Percentiles rank a stretch among this genome's conserved stretches.
These are phyloP conservation scores for Polytrichum commune DNA, from an alignment of 225 moss, liverwort and hornwort species.

Conservation along the genomic window DNA sequence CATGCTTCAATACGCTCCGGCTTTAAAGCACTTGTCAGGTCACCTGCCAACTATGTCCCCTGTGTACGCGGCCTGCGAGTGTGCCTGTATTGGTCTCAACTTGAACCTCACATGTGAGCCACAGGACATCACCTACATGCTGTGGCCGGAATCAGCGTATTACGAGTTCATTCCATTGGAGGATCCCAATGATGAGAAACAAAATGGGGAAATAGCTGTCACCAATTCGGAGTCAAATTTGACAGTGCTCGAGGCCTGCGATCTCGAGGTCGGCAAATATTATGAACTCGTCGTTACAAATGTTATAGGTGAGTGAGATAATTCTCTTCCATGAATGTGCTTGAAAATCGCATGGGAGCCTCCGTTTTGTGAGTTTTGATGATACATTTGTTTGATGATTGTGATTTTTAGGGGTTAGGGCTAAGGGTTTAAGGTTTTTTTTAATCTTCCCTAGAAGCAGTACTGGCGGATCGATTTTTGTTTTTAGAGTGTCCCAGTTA, in stretches of 20 bases:
- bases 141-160: constrained; percentile 64
- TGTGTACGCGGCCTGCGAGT: constrained; percentile 56
- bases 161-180: constrained; percentile 68
- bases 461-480: too few species aligned
- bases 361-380: background rate
- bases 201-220: background rate
- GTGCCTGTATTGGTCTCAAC: constrained; percentile 59
- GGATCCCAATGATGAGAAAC: constrained; percentile 8
- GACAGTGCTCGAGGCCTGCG: constrained; percentile 50
- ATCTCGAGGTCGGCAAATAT: constrained; percentile 63
- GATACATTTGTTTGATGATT: background rate
- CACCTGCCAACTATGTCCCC: constrained; percentile 44
- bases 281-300: constrained; percentile 83
- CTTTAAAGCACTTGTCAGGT: constrained; percentile 46
- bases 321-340: background rate
- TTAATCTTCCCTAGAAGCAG: background rate
- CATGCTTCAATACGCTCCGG: constrained; percentile 69
- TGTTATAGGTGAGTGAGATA: constrained; percentile 38
- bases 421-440: background rate
- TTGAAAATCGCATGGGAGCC: background rate
- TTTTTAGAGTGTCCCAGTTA: too few species aligned
- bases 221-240: background rate
- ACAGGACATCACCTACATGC: constrained; percentile 52
- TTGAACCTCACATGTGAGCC: constrained; percentile 42
- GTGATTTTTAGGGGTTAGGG: background rate